Evolutionary conservation across 2,329 filamentous ascomycete species (phyloP).

Genomic region (Periglandula ipomoeae): DNA sequence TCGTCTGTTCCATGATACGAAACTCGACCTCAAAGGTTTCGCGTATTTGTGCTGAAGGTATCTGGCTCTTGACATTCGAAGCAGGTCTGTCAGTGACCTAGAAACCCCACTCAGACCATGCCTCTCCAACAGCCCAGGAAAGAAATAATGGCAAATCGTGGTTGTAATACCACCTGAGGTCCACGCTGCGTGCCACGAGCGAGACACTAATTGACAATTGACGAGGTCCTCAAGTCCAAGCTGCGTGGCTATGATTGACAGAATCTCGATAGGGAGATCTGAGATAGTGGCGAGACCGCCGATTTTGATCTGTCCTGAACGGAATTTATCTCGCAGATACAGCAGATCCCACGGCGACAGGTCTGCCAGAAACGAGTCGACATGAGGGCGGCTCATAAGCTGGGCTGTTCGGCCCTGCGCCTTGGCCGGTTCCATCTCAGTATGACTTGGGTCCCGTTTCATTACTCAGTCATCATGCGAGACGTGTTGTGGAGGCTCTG

Average conservation of each 20-base stretch:
- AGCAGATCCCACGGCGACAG: conserved; percentile 20
- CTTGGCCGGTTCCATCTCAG: not conserved
- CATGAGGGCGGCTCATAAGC: not conserved
- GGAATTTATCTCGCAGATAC: conserved; percentile 15
- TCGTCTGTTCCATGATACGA: conserved; percentile 7
- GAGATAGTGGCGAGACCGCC: conserved; percentile 16
- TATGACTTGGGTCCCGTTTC: no score
- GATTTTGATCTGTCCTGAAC: conserved; percentile 10
- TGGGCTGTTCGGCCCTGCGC: not conserved
- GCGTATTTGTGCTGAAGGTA: conserved; percentile 10
- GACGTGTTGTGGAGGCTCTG: no score
- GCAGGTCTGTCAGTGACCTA: not conserved
- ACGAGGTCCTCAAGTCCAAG: conserved; percentile 18
- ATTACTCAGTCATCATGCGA: no score
- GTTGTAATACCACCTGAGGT: conserved; percentile 13
- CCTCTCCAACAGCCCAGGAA: conserved; percentile 17
- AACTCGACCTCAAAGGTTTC: conserved; percentile 10
- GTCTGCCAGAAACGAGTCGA: conserved; percentile 16
- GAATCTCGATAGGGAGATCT: conserved; percentile 19
- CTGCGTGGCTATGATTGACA: conserved; percentile 14
- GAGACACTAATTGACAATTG: conserved; percentile 17
- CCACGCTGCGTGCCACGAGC: conserved; percentile 18
- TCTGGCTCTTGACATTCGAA: not conserved
- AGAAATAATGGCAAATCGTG: conserved; percentile 16
- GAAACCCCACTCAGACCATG: not conserved